Conservation (phyloP, 75 land plant genomes). For the Sequoiadendron giganteum region DNA sequence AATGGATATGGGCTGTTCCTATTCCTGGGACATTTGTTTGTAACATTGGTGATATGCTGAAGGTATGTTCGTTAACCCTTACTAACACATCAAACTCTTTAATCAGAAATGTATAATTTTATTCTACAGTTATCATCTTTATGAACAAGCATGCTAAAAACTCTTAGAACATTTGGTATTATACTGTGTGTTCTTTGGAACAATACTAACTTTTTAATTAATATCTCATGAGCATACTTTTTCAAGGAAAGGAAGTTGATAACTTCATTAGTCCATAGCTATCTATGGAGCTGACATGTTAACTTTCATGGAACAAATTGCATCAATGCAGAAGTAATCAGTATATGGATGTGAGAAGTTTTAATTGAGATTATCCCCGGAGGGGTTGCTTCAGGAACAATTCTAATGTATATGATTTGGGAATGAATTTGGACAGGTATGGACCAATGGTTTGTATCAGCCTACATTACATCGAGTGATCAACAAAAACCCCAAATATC, state of each 20-base stretch:
- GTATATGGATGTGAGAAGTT: background rate
- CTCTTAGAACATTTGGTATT: background rate
- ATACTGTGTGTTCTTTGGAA: background rate
- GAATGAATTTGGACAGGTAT: conserved; percentile 46
- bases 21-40: conserved; percentile 93
- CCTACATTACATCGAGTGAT: conserved; percentile 89
- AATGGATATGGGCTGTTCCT: conserved; percentile 93
- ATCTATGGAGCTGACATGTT: background rate
- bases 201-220: background rate
- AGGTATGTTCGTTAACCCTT: conserved; percentile 38
- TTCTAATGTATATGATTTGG: background rate
- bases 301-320: background rate
- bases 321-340: background rate
- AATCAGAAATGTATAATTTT: background rate
- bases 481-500: conserved; percentile 68
- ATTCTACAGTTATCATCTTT: background rate
- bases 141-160: background rate
- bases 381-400: background rate
- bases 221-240: background rate
- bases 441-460: conserved; percentile 83
- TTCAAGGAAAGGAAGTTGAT: background rate
- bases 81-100: background rate
- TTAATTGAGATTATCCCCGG: background rate
- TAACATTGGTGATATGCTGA: conserved; percentile 97
- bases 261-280: background rate